These are phyloP conservation scores for Bondarzewia mesenterica DNA, from an alignment of 1,284 basidiomycete species.

Conservation along the genomic window DNA sequence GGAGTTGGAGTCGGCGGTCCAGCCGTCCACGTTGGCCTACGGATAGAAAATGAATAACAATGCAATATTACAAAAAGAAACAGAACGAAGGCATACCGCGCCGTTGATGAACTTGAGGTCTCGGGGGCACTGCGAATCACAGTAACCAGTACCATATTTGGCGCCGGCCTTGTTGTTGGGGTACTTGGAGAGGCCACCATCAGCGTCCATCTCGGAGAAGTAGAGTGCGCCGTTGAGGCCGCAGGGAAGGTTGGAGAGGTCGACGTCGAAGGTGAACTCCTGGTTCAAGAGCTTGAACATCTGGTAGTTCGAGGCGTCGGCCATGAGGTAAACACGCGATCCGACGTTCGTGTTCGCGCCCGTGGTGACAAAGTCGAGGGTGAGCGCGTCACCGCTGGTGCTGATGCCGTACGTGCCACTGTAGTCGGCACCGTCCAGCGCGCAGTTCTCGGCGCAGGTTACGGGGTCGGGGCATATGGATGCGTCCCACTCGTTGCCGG, in stretches of 20 bases:
- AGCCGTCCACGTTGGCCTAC: conserved; percentile 39
- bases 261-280: conserved; percentile 53
- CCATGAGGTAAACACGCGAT: conserved; percentile 48
- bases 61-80: background rate
- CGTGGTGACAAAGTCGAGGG: conserved; percentile 42
- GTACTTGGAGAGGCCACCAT: conserved; percentile 28
- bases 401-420: conserved; percentile 29
- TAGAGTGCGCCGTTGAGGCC: conserved; percentile 46
- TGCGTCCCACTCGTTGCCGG: conserved; percentile 43
- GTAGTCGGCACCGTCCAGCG: conserved; percentile 30
- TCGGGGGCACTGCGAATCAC: conserved; percentile 39
- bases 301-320: conserved; percentile 35
- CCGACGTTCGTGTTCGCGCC: conserved; percentile 37
- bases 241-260: conserved; percentile 45
- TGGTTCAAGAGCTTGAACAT: conserved; percentile 46
- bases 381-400: conserved; percentile 26
- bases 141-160: conserved; percentile 48
- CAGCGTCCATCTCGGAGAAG: conserved; percentile 32
- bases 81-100: conserved; percentile 19
- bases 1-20: conserved; percentile 30
- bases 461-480: conserved; percentile 37
- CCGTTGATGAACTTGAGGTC: conserved; percentile 50
- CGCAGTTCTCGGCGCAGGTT: conserved; percentile 31
- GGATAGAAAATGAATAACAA: conserved; percentile 4
- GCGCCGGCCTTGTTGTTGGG: conserved; percentile 40